A percentile compares a stretch with the other conserved stretches of the same genome.
Conservation (phyloP, 108 stramenopile genomes). For the Skeletonema potamos region DNA sequence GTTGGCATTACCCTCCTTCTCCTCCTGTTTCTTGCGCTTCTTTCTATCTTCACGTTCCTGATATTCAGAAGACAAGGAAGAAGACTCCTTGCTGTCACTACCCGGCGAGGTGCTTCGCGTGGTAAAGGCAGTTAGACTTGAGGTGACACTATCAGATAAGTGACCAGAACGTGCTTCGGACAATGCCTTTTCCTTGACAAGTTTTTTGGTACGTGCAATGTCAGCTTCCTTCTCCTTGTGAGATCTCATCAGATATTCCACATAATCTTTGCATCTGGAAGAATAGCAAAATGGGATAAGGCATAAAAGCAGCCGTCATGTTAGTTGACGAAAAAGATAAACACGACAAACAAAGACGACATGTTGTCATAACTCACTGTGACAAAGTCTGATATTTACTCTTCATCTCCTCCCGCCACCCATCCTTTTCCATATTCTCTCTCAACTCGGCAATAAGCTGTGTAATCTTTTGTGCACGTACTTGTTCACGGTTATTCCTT, state of each 20-base stretch:
- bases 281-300: neutral
- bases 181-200: slow-evolving; percentile 55
- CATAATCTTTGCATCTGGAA: slow-evolving; percentile 71
- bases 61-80: slow-evolving; percentile 4
- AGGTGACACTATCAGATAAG: slow-evolving; percentile 56
- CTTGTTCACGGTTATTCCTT: slow-evolving; percentile 73
- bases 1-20: slow-evolving; percentile 3
- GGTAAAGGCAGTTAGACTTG: slow-evolving; percentile 56
- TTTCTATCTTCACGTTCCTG: neutral
- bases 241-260: slow-evolving; percentile 62
- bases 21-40: neutral
- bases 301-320: neutral
- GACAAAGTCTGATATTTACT: slow-evolving; percentile 85
- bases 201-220: slow-evolving; percentile 57
- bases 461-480: slow-evolving; percentile 77
- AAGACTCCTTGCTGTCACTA: slow-evolving; percentile 17
- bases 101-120: slow-evolving; percentile 4
- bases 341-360: neutral
- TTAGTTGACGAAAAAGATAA: neutral
- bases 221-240: slow-evolving; percentile 68
- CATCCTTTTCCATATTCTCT: slow-evolving; percentile 69
- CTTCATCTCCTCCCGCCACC: slow-evolving; percentile 76
- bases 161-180: slow-evolving; percentile 63
- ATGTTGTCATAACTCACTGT: slow-evolving; percentile 55
- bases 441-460: slow-evolving; percentile 74